Conservation (phyloP, 441 rosid species). For the Cnidoscolus chayamansa region DNA sequence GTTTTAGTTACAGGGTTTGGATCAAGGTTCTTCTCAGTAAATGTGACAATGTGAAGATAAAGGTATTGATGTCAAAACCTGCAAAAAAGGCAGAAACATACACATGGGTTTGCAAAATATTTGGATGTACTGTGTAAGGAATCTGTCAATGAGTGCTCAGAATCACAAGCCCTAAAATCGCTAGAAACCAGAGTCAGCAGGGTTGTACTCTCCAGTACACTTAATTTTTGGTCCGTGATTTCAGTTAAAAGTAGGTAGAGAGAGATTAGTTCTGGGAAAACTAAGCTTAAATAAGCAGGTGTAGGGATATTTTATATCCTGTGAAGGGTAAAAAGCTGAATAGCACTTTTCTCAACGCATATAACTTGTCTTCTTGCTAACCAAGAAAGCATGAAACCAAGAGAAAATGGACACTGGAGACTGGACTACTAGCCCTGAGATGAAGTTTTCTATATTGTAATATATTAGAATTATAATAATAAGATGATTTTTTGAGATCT, state of each 20-base stretch:
- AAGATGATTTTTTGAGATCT: slow-evolving; percentile 14
- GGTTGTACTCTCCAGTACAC: slow-evolving; percentile 52
- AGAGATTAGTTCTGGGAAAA: not conserved
- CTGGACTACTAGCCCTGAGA: not conserved
- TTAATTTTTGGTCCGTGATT: slow-evolving; percentile 47
- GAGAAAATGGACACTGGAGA: not conserved
- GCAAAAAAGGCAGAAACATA: slow-evolving; percentile 25
- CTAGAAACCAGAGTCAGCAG: slow-evolving; percentile 26
- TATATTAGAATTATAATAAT: not conserved
- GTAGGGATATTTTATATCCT: not conserved
- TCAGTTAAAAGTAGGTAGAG: slow-evolving; percentile 24
- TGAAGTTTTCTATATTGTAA: not conserved
- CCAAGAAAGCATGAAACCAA: slow-evolving; percentile 7
- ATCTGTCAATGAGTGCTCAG: slow-evolving; percentile 20
- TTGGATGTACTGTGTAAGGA: slow-evolving; percentile 20
- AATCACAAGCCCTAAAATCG: slow-evolving; percentile 48
- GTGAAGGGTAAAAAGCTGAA: not conserved
- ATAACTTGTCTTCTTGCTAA: slow-evolving; percentile 8
- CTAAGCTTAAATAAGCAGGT: too few relatives aligned
- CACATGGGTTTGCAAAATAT: slow-evolving; percentile 43
- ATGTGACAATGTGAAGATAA: slow-evolving; percentile 23
- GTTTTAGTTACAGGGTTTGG: not conserved
- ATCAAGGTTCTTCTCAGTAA: slow-evolving; percentile 26
- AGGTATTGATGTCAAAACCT: slow-evolving; percentile 27
- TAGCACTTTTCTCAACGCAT: slow-evolving; percentile 7